A percentile compares a stretch with the other conserved stretches of the same genome.
Evolutionary conservation across 2,329 filamentous ascomycete genomes (phyloP).

Genomic region (Phialophora expanda): DNA sequence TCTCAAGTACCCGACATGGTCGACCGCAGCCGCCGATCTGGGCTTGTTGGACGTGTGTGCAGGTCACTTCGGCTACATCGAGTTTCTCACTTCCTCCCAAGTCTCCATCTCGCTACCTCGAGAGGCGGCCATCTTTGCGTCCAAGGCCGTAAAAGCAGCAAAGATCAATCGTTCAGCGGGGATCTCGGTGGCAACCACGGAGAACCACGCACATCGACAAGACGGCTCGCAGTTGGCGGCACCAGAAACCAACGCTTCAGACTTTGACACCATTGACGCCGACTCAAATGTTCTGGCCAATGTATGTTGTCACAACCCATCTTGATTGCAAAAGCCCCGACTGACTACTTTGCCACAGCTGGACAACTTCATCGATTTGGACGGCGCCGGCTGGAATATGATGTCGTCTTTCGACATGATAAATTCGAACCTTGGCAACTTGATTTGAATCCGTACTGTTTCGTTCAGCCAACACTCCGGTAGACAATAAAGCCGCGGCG

Average conservation of each 20-base stretch:
- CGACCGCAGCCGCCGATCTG: constrained; percentile 18
- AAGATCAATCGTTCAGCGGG: neutral
- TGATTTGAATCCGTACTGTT: too few relatives aligned
- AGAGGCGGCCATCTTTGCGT: constrained; percentile 16
- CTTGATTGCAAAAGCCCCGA: neutral
- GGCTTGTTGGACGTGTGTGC: constrained; percentile 23
- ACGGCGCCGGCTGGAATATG: neutral
- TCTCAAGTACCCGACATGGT: constrained; percentile 11
- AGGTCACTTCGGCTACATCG: constrained; percentile 26
- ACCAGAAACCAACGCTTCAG: too few relatives aligned
- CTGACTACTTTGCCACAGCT: neutral
- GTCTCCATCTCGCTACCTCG: constrained; percentile 20
- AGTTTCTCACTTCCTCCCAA: constrained; percentile 16
- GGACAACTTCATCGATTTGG: neutral
- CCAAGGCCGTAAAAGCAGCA: constrained; percentile 5
- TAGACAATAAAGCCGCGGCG: too few relatives aligned
- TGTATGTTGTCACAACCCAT: too few relatives aligned
- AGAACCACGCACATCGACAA: neutral
- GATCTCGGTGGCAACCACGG: neutral
- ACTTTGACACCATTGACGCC: too few relatives aligned
- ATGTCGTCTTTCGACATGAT: neutral
- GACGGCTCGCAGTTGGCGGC: neutral
- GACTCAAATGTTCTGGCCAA: too few relatives aligned
- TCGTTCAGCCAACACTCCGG: too few relatives aligned
- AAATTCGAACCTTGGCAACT: neutral